Evolutionary conservation across 2,329 filamentous ascomycete genomes (phyloP).

Genomic region (Tolypocladium guangdongense): DNA sequence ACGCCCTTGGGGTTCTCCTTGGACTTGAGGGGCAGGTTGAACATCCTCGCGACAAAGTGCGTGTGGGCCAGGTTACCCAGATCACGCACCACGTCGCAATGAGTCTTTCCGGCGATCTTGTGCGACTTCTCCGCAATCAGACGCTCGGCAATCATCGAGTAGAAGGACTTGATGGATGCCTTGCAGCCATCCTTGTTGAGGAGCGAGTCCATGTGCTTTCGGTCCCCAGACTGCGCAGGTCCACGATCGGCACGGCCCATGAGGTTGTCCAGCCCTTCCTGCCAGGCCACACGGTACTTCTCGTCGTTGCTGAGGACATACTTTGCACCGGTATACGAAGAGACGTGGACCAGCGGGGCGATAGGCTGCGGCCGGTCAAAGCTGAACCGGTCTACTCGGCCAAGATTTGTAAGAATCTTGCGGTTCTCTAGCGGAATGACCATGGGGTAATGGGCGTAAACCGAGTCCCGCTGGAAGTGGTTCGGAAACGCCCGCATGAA

Average conservation of each 20-base stretch:
- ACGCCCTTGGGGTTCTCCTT: slow-evolving; percentile 46
- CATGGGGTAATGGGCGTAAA: slow-evolving; percentile 75
- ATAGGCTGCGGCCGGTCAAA: slow-evolving; percentile 50
- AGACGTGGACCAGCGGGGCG: slow-evolving; percentile 41
- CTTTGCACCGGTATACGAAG: slow-evolving; percentile 50
- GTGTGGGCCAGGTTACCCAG: slow-evolving; percentile 58
- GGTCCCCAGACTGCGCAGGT: slow-evolving; percentile 35
- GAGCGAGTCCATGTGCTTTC: slow-evolving; percentile 42
- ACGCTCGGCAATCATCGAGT: slow-evolving; percentile 47
- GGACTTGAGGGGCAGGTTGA: slow-evolving; percentile 58
- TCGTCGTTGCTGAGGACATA: slow-evolving; percentile 48
- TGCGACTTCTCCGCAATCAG: slow-evolving; percentile 57
- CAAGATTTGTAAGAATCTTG: slow-evolving; percentile 57
- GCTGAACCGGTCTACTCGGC: slow-evolving; percentile 57
- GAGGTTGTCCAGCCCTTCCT: slow-evolving; percentile 49
- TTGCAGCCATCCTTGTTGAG: slow-evolving; percentile 54
- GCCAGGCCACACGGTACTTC: slow-evolving; percentile 56
- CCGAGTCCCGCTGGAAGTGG: slow-evolving; percentile 66
- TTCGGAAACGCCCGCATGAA: slow-evolving; percentile 70
- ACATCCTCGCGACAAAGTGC: slow-evolving; percentile 50
- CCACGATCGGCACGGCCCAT: slow-evolving; percentile 41
- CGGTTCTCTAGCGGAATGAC: slow-evolving; percentile 59
- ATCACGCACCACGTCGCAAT: slow-evolving; percentile 62
- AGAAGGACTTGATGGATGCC: slow-evolving; percentile 54
- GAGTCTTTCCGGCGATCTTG: slow-evolving; percentile 39